Conservation (phyloP, 768 basidiomycete species). For the Russula sp. region DNA sequence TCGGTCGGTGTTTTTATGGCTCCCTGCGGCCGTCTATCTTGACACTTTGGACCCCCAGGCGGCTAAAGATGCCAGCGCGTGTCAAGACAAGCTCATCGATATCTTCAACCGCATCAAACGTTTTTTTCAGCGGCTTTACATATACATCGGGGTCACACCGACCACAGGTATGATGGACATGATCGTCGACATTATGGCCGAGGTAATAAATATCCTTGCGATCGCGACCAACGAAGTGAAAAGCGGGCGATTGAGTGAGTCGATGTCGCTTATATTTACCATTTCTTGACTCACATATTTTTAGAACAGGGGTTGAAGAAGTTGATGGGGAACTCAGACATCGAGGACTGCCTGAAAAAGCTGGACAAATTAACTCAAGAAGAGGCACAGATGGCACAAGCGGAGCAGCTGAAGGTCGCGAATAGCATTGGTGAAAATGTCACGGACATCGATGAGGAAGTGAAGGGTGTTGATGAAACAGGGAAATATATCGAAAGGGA, state of each 20-base stretch:
- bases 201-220: too few relatives aligned
- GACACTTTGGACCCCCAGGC: background rate
- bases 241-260: too few relatives aligned
- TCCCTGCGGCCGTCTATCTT: background rate
- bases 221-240: too few relatives aligned
- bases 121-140: too few relatives aligned
- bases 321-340: too few relatives aligned
- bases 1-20: background rate
- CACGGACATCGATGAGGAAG: background rate
- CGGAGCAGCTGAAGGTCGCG: background rate
- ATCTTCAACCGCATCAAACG: too few relatives aligned
- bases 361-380: constrained; percentile 2
- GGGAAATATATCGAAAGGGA: background rate
- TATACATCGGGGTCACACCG: too few relatives aligned
- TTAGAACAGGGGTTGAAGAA: background rate
- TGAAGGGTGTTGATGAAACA: background rate
- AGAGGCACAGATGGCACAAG: background rate
- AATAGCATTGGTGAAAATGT: background rate
- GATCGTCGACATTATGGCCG: too few relatives aligned
- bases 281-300: background rate
- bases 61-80: background rate
- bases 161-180: too few relatives aligned
- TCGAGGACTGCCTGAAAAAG: background rate
- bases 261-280: too few relatives aligned
- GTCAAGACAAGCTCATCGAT: too few relatives aligned